Evolutionary conservation across 2,329 filamentous ascomycete genomes (phyloP), one percentile per base, ranked within the genome.

Genomic region (Aureobasidium sp.): DNA sequence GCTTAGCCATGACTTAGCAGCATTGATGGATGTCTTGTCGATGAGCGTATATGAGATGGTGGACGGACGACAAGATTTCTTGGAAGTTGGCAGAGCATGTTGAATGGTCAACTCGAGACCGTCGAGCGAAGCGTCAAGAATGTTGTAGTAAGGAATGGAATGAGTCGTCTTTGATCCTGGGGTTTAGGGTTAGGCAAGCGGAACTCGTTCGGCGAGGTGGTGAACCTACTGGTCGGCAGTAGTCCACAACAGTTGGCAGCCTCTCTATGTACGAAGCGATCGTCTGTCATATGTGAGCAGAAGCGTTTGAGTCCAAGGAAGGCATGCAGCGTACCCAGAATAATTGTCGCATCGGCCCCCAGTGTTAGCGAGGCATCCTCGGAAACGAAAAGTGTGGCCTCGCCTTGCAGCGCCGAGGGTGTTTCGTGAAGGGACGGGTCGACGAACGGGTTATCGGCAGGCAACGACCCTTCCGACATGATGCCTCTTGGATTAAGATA

Each of bases 111-210:
- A 76, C 34, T 82, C 80, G 59, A 76, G 78, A 48, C 82, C 79
- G 53, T 79, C 78, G 32, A 88, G 72, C 66, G 90, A 86, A 42
- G 88, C 90, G 87, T 90, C 95, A 53, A 97, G 85, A 64, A 97
- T 78, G 72, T 96, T 89, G 77, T 90, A 92, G 64, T 91, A 87
- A 1, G 89, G 86, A 34, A 97, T 87, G 6, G 82, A 78, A 65
- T 78, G 78, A 34, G 79, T 83, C 36, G 77, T 76, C 63, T 82
- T 80, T 34, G 76, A 72, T 46, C 41, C 44, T 57, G 39, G 26
- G 41, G 48, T 36, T 27, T 42, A 20, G 44, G 7, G n/a, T 56
- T 57, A 37, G 41, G 52, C 63, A 61, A 50, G 50, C 51, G 48
- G 62, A 20, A 23, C 34, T 46, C 5, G 17, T 37, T 10, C 3